Percentiles rank a stretch among this genome's conserved stretches.
Conservation (phyloP, 2,329 filamentous ascomycete genomes). For the Sclerotinia minor region DNA sequence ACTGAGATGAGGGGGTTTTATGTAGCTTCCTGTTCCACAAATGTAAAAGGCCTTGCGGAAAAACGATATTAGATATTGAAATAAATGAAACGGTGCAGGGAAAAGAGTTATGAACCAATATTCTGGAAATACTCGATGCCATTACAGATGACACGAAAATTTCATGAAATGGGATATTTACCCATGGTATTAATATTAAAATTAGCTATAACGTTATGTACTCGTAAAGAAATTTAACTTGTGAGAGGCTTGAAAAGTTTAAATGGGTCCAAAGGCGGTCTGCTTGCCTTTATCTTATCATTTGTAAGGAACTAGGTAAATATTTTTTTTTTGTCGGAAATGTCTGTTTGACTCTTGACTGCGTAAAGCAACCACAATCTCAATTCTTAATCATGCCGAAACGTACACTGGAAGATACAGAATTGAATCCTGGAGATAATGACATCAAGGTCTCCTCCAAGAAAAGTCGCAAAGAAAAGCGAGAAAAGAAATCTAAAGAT, state of each 20-base stretch:
- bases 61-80: too few species aligned
- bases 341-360: conserved; percentile 13
- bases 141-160: too few species aligned
- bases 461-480: conserved; percentile 38
- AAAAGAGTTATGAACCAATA: too few species aligned
- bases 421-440: conserved; percentile 29
- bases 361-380: conserved; percentile 9
- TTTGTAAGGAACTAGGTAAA: conserved; percentile 7
- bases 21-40: too few species aligned
- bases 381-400: conserved; percentile 37
- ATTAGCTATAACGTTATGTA: too few species aligned
- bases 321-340: conserved; percentile 19
- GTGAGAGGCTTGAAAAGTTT: background rate
- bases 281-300: conserved; percentile 15
- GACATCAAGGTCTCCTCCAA: conserved; percentile 30
- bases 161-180: too few species aligned
- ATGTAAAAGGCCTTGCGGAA: too few species aligned
- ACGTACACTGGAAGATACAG: conserved; percentile 40
- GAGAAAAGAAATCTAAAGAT: conserved; percentile 32
- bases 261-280: background rate
- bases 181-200: too few species aligned
- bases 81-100: too few species aligned
- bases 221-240: too few species aligned
- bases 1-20: too few species aligned
- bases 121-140: too few species aligned